A percentile compares a stretch with the other conserved stretches of the same genome.
Evolutionary conservation across 768 basidiomycete species (phyloP).

Genomic region (Zangia roseola): DNA sequence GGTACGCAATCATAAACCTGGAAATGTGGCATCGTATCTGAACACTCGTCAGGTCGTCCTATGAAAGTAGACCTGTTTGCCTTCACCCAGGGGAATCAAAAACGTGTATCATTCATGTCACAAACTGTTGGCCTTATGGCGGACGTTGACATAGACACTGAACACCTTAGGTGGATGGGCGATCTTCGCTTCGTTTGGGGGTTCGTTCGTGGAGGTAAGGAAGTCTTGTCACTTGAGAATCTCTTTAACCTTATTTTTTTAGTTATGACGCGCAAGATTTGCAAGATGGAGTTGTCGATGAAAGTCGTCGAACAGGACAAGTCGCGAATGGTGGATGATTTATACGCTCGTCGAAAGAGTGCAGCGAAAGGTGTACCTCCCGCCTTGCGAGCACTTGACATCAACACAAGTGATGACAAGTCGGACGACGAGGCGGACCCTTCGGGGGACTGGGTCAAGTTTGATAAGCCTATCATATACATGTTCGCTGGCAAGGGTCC

Average conservation of each 20-base stretch:
- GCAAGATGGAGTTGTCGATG: constrained; percentile 67
- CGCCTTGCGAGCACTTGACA: constrained; percentile 12
- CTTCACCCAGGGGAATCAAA: constrained; percentile 62
- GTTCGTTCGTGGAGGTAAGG: constrained; percentile 64
- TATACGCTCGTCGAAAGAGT: constrained; percentile 38
- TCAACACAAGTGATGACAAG: constrained; percentile 8
- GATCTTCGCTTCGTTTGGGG: constrained; percentile 76
- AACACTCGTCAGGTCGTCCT: constrained; percentile 50
- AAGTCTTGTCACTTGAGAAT: background rate
- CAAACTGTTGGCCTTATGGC: constrained; percentile 85
- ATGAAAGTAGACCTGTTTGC: constrained; percentile 81
- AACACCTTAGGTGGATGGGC: constrained; percentile 85
- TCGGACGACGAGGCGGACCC: constrained; percentile 28
- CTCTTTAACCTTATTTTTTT: background rate
- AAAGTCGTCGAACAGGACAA: constrained; percentile 74
- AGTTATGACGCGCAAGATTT: constrained; percentile 64
- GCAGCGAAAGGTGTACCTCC: constrained; percentile 13
- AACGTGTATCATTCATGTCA: constrained; percentile 76
- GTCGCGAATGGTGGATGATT: constrained; percentile 57
- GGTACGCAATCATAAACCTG: constrained; percentile 33
- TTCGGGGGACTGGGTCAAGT: constrained; percentile 64
- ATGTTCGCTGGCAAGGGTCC: constrained; percentile 80
- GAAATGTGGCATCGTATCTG: background rate
- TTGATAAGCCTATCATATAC: constrained; percentile 67
- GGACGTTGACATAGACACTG: constrained; percentile 81